Conservation (phyloP, 371 early-diverging fungal genomes). For the Phascolomyces articulosus region DNA sequence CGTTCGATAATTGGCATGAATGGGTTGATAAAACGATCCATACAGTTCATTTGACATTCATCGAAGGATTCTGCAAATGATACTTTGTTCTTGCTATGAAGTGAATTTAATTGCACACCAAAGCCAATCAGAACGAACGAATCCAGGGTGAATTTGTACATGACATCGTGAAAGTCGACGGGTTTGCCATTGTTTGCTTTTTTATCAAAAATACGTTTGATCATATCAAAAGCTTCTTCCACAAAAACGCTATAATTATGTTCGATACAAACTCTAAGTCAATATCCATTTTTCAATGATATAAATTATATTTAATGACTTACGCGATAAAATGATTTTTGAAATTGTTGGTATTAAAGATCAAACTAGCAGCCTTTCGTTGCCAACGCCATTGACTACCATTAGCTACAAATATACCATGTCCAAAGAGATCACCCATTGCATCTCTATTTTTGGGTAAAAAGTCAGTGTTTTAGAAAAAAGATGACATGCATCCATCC, state of each 20-base stretch:
- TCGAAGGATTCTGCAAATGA: constrained; percentile 59
- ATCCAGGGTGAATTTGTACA: constrained; percentile 63
- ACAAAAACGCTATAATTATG: too few relatives aligned
- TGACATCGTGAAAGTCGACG: constrained; percentile 61
- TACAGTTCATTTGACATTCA: constrained; percentile 41
- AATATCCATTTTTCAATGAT: too few relatives aligned
- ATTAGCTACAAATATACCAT: constrained; percentile 70
- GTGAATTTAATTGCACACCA: constrained; percentile 6
- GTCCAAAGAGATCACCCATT: constrained; percentile 47
- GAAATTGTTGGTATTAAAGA: constrained; percentile 69
- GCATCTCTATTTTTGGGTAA: constrained; percentile 10
- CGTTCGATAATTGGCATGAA: constrained; percentile 42
- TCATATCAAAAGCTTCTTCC: constrained; percentile 42
- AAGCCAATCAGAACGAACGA: constrained; percentile 42
- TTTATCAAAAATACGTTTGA: constrained; percentile 28
- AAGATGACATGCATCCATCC: background rate
- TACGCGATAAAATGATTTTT: constrained; percentile 53
- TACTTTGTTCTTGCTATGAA: constrained; percentile 27
- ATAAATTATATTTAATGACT: too few relatives aligned
- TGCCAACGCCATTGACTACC: constrained; percentile 65
- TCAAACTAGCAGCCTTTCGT: constrained; percentile 61
- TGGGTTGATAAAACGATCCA: constrained; percentile 52
- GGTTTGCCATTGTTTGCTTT: constrained; percentile 31
- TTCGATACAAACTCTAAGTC: too few relatives aligned
- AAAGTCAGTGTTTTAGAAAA: constrained; percentile 12